Evolutionary conservation across 164 flowering plant species (phyloP).

Genomic region (Annona squamosa): DNA sequence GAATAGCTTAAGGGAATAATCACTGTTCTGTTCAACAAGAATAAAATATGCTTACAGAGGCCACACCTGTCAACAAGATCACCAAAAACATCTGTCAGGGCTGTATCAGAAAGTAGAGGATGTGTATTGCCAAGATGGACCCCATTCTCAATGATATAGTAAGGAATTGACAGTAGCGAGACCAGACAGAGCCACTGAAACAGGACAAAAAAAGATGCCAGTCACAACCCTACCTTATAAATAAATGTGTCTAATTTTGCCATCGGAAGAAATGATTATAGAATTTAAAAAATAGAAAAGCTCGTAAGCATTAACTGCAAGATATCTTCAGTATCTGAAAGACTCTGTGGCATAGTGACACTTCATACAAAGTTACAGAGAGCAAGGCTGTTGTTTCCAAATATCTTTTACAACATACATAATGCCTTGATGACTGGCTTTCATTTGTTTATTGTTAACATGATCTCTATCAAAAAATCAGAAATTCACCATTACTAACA

Average conservation of each 20-base stretch:
- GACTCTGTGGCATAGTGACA: too few relatives aligned
- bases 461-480: too few relatives aligned
- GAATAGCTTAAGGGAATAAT: background rate
- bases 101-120: constrained; percentile 40
- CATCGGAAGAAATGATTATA: background rate
- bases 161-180: constrained; percentile 54
- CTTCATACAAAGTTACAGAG: too few relatives aligned
- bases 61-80: constrained; percentile 80
- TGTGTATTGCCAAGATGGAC: constrained; percentile 18
- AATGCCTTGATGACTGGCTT: too few relatives aligned
- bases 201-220: constrained; percentile 20
- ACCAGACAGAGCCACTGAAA: constrained; percentile 87
- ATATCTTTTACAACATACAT: too few relatives aligned
- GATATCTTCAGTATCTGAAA: background rate
- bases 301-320: background rate
- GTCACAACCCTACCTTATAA: background rate
- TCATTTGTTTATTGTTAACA: too few relatives aligned
- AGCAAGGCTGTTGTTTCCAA: too few relatives aligned
- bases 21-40: background rate
- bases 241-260: background rate
- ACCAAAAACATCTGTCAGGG: constrained; percentile 33
- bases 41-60: constrained; percentile 2
- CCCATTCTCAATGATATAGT: constrained; percentile 29
- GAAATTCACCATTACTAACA: too few relatives aligned
- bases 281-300: background rate